phyloP scores from a whole-genome alignment of 108 stramenopile species.

The Skeletonema menzelii region DNA sequence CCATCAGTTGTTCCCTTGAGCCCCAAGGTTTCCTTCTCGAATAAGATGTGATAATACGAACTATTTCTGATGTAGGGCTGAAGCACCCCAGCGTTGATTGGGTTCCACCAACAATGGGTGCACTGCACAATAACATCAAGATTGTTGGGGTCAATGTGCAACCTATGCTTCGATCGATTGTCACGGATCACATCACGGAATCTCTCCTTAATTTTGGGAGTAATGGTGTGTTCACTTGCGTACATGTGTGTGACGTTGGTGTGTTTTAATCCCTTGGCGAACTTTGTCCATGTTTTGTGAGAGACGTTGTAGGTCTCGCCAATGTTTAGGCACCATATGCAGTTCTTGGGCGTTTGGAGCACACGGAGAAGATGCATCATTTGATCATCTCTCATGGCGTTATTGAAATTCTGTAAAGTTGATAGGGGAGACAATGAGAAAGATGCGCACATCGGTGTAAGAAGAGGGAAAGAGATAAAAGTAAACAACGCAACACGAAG shows the following conservation, averaged over 20 bases:
- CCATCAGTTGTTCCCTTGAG: constrained; percentile 50
- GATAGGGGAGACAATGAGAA: neutral
- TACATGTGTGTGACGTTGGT: constrained; percentile 95
- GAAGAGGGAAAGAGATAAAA: neutral
- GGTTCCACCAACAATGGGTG: constrained; percentile 97
- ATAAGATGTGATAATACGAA: constrained; percentile 75
- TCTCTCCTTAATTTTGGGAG: constrained; percentile 74
- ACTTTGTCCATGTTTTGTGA: constrained; percentile 77
- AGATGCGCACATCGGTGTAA: constrained; percentile 1
- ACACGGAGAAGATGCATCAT: constrained; percentile 82
- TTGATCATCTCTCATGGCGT: constrained; percentile 87
- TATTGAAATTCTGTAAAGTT: constrained; percentile 78
- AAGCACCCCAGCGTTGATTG: constrained; percentile 85
- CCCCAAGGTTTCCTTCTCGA: constrained; percentile 76
- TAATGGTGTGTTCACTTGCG: constrained; percentile 91
- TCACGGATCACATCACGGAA: constrained; percentile 84
- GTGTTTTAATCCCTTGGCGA: constrained; percentile 75
- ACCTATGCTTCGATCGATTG: constrained; percentile 86
- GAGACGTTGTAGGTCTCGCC: constrained; percentile 93
- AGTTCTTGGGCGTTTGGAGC: constrained; percentile 74
- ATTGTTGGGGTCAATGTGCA: constrained; percentile 88
- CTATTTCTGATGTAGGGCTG: constrained; percentile 80
- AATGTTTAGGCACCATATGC: constrained; percentile 92
- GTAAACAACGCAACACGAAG: neutral
- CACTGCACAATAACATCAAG: constrained; percentile 86